Base-by-base conservation (phyloP, 1,284 basidiomycete genomes). In the Marasmius fiardii region DNA sequence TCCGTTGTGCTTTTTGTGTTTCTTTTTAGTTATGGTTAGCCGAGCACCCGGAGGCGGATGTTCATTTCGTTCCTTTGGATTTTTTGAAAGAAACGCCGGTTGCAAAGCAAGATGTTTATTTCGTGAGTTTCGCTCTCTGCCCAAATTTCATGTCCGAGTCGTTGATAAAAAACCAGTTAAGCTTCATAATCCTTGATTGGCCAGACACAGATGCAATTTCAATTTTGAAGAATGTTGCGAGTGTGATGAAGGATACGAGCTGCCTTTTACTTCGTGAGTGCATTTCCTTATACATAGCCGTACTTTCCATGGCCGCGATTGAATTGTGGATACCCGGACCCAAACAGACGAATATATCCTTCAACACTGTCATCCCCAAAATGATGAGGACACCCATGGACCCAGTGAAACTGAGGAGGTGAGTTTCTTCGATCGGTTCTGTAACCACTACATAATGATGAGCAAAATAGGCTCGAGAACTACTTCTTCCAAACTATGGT, bases 201-300 rank as follows among this genome's bases (percentile, higher is more conserved):
- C 51, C 51, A 10, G 51, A 53, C 23, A n/a, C 23, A 31, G 51
- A 53, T 24, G 35, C 51, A 6, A 20, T 53, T 41, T 44, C 35
- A 14, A 53, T 53, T 21, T 18, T 53, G 11, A n/a, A 23, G 14
- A 53, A 53, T 10, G 10, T 31, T 10, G 28, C 28, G 28, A 31
- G 28, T 10, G 28, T 31, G 28, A 31, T 31, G 28, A 31, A 31
- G 4, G 10, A 10, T 10, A 4, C 28, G 10, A 31, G 28, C 28
- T 4, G 28, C 4, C 28, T 31, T 4, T 10, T 31, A 31, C 4
- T 31, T 31, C 28, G 28, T 31, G 10, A 4, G 28, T 31, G 4
- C 10, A 31, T 31, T 31, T 31, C 28, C 10, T 31, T 31, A 31
- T 31, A 31, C 28, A 4, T 31, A 31, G 10, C 28, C 28, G n/a